Conservation (phyloP, 176 grass and related monocot genomes). For the Cenchrus purpureus region DNA sequence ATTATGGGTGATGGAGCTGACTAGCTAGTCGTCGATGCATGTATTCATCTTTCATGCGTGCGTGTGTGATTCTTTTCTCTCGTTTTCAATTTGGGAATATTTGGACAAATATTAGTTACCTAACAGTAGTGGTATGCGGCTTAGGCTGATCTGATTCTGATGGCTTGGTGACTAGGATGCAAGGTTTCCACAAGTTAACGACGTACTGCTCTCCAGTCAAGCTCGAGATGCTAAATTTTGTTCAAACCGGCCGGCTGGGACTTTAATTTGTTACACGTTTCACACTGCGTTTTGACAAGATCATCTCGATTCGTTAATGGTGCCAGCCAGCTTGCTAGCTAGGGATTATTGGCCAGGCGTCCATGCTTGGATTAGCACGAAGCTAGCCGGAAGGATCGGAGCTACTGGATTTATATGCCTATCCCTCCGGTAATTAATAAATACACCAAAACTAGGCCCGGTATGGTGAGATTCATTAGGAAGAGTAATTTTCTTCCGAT, state of each 20-base stretch:
- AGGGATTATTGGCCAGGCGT: not conserved
- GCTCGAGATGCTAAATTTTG: constrained; percentile 23
- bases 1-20: constrained; percentile 27
- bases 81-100: constrained; percentile 30
- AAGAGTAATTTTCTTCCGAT: too few species aligned
- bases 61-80: not conserved
- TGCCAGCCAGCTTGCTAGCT: not conserved
- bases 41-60: constrained; percentile 1
- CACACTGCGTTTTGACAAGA: constrained; percentile 47
- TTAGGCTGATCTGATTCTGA: not conserved
- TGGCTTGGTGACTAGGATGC: constrained; percentile 22
- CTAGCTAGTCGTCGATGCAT: not conserved
- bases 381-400: not conserved
- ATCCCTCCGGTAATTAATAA: too few species aligned
- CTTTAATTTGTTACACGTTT: constrained; percentile 13
- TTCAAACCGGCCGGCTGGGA: constrained; percentile 16
- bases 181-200: constrained; percentile 22
- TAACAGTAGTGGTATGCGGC: not conserved
- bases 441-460: too few species aligned
- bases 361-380: not conserved
- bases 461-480: too few species aligned
- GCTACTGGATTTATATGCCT: not conserved
- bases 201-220: constrained; percentile 21
- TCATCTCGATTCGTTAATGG: not conserved
- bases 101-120: not conserved